A percentile compares a stretch with the other conserved stretches of the same genome.
These are phyloP conservation scores for Sarcodon sp. DNA, from an alignment of 768 basidiomycete genomes.

Conservation along the genomic window DNA sequence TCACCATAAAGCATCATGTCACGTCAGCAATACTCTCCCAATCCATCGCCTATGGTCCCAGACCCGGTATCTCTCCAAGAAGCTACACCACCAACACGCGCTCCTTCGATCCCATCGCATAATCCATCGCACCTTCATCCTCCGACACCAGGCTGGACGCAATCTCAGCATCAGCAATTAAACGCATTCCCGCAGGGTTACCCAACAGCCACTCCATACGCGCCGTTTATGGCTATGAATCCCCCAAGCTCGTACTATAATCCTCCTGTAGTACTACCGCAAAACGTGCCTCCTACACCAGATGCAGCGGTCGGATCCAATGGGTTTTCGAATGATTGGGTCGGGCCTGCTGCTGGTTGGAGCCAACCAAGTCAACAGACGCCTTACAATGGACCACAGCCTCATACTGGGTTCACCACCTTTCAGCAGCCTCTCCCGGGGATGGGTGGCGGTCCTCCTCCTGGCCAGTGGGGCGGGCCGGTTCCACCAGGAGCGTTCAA, in stretches of 20 bases:
- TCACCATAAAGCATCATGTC: no score
- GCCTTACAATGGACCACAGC: constrained; percentile 4
- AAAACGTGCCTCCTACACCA: constrained; percentile 5
- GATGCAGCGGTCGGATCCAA: constrained; percentile 6
- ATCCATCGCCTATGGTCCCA: neutral
- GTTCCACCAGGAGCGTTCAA: constrained; percentile 1
- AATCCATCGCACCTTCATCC: neutral
- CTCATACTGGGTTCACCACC: constrained; percentile 13
- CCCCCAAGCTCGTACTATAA: constrained; percentile 19
- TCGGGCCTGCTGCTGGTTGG: constrained; percentile 11
- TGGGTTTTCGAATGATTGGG: constrained; percentile 19
- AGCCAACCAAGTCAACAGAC: constrained; percentile 3
- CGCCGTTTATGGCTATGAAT: neutral
- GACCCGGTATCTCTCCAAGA: neutral
- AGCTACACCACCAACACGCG: neutral
- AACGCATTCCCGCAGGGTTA: neutral
- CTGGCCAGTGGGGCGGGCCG: constrained; percentile 1
- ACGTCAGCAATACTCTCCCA: neutral
- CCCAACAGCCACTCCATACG: neutral
- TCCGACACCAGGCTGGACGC: neutral
- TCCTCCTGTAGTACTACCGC: constrained; percentile 16
- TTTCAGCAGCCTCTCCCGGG: constrained; percentile 20
- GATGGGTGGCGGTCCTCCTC: constrained; percentile 5
- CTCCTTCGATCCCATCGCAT: neutral
- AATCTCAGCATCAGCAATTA: neutral